Conservation (phyloP, 2,329 filamentous ascomycete species). For the Lomentospora prolificans region DNA sequence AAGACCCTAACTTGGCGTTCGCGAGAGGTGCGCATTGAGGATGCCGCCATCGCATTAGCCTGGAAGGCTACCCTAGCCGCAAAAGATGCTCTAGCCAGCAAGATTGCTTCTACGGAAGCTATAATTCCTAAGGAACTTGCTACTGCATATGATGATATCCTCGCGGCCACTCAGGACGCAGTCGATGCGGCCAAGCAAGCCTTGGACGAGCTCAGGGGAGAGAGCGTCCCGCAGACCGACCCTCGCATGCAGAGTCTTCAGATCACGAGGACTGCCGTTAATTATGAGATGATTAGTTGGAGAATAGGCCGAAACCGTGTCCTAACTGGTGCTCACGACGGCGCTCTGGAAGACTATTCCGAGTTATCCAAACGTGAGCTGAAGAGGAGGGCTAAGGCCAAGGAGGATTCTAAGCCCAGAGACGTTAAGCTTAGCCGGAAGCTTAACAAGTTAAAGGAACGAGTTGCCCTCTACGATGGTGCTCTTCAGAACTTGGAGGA, state of each 20-base stretch:
- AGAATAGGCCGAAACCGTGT: conserved; percentile 87
- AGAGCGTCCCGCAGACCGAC: conserved; percentile 77
- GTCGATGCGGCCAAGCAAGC: conserved; percentile 88
- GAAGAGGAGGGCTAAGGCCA: conserved; percentile 33
- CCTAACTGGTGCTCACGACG: conserved; percentile 74
- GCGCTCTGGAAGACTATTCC: conserved; percentile 47
- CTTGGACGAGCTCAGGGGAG: conserved; percentile 78
- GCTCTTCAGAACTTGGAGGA: conserved; percentile 85
- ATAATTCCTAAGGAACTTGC: conserved; percentile 58
- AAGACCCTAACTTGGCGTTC: conserved; percentile 78
- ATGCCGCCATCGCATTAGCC: conserved; percentile 81
- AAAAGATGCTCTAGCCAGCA: conserved; percentile 37
- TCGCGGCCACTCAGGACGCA: conserved; percentile 85
- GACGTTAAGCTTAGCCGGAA: conserved; percentile 65
- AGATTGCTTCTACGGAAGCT: conserved; percentile 31
- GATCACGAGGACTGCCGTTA: conserved; percentile 85
- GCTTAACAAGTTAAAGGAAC: conserved; percentile 72
- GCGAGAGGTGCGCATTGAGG: conserved; percentile 78
- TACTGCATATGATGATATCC: conserved; percentile 80
- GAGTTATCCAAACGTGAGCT: conserved; percentile 34
- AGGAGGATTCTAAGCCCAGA: conserved; percentile 36
- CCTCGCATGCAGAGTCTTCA: conserved; percentile 84
- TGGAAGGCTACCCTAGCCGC: conserved; percentile 58
- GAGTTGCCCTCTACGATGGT: conserved; percentile 82
- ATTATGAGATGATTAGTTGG: conserved; percentile 91